phyloP scores from a whole-genome alignment of 1,139 yeast species.

The Yamadazyma songkhlaensis region DNA sequence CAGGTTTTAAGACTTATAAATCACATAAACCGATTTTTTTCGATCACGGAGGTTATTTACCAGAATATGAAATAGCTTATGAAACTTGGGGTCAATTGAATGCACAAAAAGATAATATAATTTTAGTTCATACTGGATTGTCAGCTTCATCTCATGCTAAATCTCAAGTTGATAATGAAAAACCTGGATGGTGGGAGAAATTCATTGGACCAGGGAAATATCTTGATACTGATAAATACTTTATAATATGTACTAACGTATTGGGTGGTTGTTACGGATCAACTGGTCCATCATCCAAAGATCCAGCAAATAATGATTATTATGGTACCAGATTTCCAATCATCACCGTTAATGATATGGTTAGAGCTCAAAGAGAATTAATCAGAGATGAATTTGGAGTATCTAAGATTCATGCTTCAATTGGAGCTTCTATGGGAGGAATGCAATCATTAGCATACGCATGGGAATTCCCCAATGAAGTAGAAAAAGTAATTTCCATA shows the following conservation, averaged over 20 bases:
- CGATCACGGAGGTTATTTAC: constrained; percentile 80
- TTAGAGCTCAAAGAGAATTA: constrained; percentile 77
- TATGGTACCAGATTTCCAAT: constrained; percentile 91
- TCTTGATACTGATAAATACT: constrained; percentile 77
- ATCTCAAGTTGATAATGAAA: constrained; percentile 66
- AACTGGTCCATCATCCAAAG: constrained; percentile 84
- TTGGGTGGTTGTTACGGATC: constrained; percentile 95
- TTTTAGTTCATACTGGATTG: constrained; percentile 83
- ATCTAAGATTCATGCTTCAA: constrained; percentile 64
- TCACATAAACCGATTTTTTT: constrained; percentile 60
- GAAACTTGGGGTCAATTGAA: constrained; percentile 88
- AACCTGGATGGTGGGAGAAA: constrained; percentile 95
- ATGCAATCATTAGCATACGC: constrained; percentile 93
- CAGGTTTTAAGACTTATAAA: constrained; percentile 63
- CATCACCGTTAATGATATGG: constrained; percentile 84
- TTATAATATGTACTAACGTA: constrained; percentile 85
- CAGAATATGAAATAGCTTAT: constrained; percentile 77
- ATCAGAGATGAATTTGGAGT: constrained; percentile 62
- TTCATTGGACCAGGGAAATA: constrained; percentile 84
- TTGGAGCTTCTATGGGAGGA: constrained; percentile 97
- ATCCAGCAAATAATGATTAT: constrained; percentile 63
- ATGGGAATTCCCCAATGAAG: constrained; percentile 76
- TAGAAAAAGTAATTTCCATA: constrained; percentile 68
- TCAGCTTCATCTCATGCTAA: constrained; percentile 96
- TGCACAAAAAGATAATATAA: constrained; percentile 60